These are phyloP conservation scores for Rhynchospora tenuis DNA, from an alignment of 176 grass and related monocot species.

Conservation along the genomic window DNA sequence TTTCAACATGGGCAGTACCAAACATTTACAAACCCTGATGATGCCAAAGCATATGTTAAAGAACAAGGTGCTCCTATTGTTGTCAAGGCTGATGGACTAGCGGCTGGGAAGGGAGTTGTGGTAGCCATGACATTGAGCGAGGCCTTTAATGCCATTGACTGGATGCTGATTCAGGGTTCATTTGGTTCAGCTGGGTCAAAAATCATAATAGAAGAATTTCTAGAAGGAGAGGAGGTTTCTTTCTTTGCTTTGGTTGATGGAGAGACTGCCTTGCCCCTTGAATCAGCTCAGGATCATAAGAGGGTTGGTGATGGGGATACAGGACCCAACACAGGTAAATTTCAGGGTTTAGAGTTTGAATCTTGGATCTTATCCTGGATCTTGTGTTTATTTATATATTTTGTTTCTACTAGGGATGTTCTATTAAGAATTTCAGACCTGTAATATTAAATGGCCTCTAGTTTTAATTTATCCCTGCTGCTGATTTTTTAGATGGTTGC, in stretches of 20 bases:
- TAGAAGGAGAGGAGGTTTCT: slow-evolving; percentile 94
- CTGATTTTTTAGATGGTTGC: neutral
- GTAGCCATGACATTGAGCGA: slow-evolving; percentile 67
- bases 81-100: slow-evolving; percentile 84
- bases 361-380: neutral
- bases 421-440: neutral
- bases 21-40: slow-evolving; percentile 55
- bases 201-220: slow-evolving; percentile 74
- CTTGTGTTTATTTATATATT: neutral
- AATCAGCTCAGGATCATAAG: slow-evolving; percentile 92
- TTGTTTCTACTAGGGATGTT: neutral
- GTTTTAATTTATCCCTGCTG: neutral
- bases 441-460: neutral
- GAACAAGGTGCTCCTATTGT: slow-evolving; percentile 75
- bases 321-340: slow-evolving; percentile 60
- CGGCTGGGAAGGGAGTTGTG: slow-evolving; percentile 78
- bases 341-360: neutral
- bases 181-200: slow-evolving; percentile 82
- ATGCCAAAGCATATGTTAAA: slow-evolving; percentile 67
- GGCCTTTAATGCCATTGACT: slow-evolving; percentile 67
- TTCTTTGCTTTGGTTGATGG: slow-evolving; percentile 96
- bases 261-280: slow-evolving; percentile 69
- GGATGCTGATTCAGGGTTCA: slow-evolving; percentile 68
- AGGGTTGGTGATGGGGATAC: slow-evolving; percentile 82
- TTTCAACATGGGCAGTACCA: slow-evolving; percentile 40